Base-by-base conservation (phyloP, 768 basidiomycete species). In the Panaeolus papilionaceus region DNA sequence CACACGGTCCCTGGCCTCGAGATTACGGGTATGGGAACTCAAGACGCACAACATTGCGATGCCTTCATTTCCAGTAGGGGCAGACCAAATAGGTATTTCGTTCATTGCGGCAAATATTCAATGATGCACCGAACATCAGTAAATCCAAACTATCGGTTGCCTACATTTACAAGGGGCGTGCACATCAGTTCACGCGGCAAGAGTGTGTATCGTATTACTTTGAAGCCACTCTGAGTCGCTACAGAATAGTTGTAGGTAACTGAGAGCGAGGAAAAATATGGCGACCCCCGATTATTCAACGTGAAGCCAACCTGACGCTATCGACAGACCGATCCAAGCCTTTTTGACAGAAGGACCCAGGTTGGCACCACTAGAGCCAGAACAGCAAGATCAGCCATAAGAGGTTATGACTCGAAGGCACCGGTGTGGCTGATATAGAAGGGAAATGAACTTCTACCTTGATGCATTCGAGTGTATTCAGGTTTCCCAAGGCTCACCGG, bases 321-420 rank as follows among this genome's bases (percentile, higher is more conserved):
- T 58, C 54, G 54, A 58, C 28, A 14, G 33, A 58, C 28, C 54
- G 28, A 58, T 58, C 54, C 54, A 58, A 28, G 54, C 54, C 54
- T 58, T 28, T 58, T 58, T 33, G 54, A 16, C 54, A 58, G 26
- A 37, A 58, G 54, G 16, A 37, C 12, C 26, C 33, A 58, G 16
- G 12, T 33, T 58, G 54, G 54, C 1, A 58, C 6, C 10, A 58
- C 54, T 58, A 28, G 33, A 33, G 26, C 47, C 23, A 6, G 20
- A 23, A 23, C 20, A 16, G 12, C 33, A 58, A 28, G 26, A 58
- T 58, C 54, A 58, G 3, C 54, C 33, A 28, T 28, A 58, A 58
- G 14, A 37, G 33, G 54, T 58, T 58, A 58, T 10, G 54, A 37
- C 54, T 33, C 54, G 54, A 58, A 37, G 54, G 54, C 54, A 58